Evolutionary conservation across 345 rosid genomes (phyloP), one percentile per base, ranked within the genome.

Genomic region (Lepidium aucheri): DNA sequence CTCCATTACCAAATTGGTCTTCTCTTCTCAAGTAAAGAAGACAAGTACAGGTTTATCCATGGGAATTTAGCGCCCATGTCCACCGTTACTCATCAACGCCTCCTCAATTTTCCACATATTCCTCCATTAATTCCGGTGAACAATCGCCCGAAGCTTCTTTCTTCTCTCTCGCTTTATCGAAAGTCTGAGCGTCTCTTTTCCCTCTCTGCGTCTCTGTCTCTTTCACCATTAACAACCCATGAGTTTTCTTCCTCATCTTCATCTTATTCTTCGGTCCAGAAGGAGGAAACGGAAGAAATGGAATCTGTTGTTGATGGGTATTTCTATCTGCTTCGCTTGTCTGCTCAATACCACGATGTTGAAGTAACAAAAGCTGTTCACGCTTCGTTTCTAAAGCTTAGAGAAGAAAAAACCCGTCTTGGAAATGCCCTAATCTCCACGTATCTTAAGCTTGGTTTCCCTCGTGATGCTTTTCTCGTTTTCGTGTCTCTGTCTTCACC

Each of bases 391-490:
- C 67, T 83, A 63, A 87, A 85, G 81, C 77, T 82, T 61, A 51
- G 68, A 24, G 72, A 67, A 14, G 82, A 76, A 6, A 74, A 77
- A 68, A 51, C 78, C 52, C 62, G 47, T 34, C 75, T 86, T 55
- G 79, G 85, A 3, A 88, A 81, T 54, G 76, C 84, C 46, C 65
- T 92, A 9, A 79, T 85, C 63, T 38, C 78, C 2, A 77, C 95
- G 8, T 92, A 92, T 71, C 75, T 85, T 71, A 85, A 83, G 63
- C 81, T 85, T 54, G 92, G 95, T 11, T 76, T 57, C 50, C 52
- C 77, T 58, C 65, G 59, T 8, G 81, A 82, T 35, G 94, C 95
- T 33, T 81, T 61, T 45, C 67, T 70, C 43, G 86, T 82, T 8
- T 81, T 92, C 67, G 12, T 6, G 22, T 74, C 77, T 8, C 76